These are phyloP conservation scores for Xylaria grammica DNA, from an alignment of 495 filamentous ascomycete genomes.

Conservation along the genomic window DNA sequence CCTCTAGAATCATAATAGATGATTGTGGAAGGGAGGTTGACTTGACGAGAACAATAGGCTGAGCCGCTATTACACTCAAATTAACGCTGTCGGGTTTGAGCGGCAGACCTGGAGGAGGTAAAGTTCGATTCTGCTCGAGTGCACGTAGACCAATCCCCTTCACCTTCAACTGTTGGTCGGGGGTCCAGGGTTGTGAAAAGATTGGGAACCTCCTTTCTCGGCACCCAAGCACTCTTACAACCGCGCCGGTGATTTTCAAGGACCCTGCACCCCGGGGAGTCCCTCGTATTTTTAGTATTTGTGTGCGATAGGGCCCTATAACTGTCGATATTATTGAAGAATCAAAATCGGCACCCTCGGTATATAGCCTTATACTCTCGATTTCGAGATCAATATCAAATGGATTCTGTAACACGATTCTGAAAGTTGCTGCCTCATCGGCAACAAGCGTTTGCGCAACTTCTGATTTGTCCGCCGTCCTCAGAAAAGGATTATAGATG, in stretches of 20 bases:
- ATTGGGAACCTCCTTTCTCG: slow-evolving; percentile 82
- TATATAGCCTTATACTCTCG: slow-evolving; percentile 77
- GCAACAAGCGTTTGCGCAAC: slow-evolving; percentile 74
- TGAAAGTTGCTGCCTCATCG: slow-evolving; percentile 75
- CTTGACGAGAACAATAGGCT: slow-evolving; percentile 77
- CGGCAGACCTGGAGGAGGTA: slow-evolving; percentile 39
- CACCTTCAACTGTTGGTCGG: slow-evolving; percentile 71
- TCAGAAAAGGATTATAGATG: slow-evolving; percentile 88
- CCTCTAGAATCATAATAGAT: slow-evolving; percentile 89
- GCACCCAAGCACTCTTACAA: slow-evolving; percentile 80
- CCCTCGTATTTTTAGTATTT: slow-evolving; percentile 74
- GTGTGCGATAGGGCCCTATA: slow-evolving; percentile 79
- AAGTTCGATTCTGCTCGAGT: slow-evolving; percentile 49
- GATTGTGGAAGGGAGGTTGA: slow-evolving; percentile 81
- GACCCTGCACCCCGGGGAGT: slow-evolving; percentile 68
- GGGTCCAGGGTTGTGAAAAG: slow-evolving; percentile 75
- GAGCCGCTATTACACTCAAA: slow-evolving; percentile 74
- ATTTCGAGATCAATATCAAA: slow-evolving; percentile 92
- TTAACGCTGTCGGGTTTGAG: slow-evolving; percentile 56
- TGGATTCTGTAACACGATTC: slow-evolving; percentile 86
- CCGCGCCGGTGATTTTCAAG: slow-evolving; percentile 77
- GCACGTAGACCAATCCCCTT: slow-evolving; percentile 73
- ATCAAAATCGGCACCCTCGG: slow-evolving; percentile 72
- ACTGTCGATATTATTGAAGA: slow-evolving; percentile 66
- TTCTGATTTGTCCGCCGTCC: slow-evolving; percentile 60